Evolutionary conservation across 192 early-diverging fungal genomes (phyloP), one percentile per base, ranked within the genome.

Genomic region (Rhizophagus clarus): DNA sequence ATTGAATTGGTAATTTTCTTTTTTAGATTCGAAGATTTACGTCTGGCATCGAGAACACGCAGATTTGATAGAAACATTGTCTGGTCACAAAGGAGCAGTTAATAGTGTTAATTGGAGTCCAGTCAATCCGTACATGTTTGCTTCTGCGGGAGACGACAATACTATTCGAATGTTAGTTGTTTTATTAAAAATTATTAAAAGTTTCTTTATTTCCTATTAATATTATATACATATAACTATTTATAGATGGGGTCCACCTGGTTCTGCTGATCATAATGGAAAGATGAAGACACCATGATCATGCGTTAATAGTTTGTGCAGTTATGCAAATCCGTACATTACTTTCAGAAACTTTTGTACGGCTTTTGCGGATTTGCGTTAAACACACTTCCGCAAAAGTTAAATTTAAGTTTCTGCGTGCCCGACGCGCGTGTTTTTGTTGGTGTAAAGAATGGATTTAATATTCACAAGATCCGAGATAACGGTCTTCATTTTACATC

Each of bases 1-100:
- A 40, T 47, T 76, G n/a, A 70, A 64, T 62, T 12, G 26, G 63
- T 56, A 28, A 17, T 40, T 64, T 66, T 64, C 28, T 45, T 29
- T 14, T 49, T 12, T 77, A 93, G 94, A 96, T 81, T 84, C 83
- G 2, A 85, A 88, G 17, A 84, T 96, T 4, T 93, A 96, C 81
- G 89, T 96, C 12, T 96, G 95, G 95, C 90, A 94, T 82, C 84
- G 91, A 34, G 92, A 96, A 22, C 86, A 90, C 42, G 91, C 89
- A 10, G 84, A 81, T 3, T 68, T 96, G 63, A 83, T 96, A 47
- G 93, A 95, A 82, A 83, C 83, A 1, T 85, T 96, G 10, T 82
- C 85, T 20, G 95, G 95, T 1, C 95, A 96, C 74, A 79, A 82
- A 4, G 85, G 85, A 60, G 84, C 84, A 7, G 94, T 96, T 11